A percentile compares a stretch with the other conserved stretches of the same genome.
These are phyloP conservation scores for Blastomyces parvus DNA, from an alignment of 2,329 filamentous ascomycete genomes.

Conservation along the genomic window DNA sequence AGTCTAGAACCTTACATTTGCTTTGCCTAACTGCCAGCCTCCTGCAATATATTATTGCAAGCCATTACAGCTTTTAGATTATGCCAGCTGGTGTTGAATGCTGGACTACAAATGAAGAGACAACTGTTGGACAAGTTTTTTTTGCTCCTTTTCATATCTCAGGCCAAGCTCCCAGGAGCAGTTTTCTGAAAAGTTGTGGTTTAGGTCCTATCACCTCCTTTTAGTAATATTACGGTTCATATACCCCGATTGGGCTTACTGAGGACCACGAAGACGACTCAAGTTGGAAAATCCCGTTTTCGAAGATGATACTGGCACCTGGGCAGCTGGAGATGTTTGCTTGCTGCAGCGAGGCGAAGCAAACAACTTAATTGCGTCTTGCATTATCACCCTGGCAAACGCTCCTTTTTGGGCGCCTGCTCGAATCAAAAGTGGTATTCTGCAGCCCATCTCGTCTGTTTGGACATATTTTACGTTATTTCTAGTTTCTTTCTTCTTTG, in stretches of 20 bases:
- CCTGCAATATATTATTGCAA: not conserved
- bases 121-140: not conserved
- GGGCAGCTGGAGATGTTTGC: not conserved
- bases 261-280: not conserved
- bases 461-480: not conserved
- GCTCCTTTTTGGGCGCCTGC: not conserved
- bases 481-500: not conserved
- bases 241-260: not conserved
- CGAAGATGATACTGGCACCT: too few relatives aligned
- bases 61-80: not conserved
- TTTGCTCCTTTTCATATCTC: not conserved
- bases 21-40: not conserved
- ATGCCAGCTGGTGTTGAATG: not conserved
- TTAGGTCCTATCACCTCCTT: not conserved
- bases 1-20: not conserved
- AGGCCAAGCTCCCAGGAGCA: not conserved
- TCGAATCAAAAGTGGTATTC: not conserved
- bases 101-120: not conserved
- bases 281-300: not conserved
- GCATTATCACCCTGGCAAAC: not conserved
- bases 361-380: slow-evolving; percentile 1
- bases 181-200: not conserved
- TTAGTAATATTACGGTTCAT: not conserved
- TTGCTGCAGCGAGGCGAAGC: not conserved
- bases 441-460: slow-evolving; percentile 3